These are phyloP conservation scores for Hyphopichia wangnamkhiaoensis DNA, from an alignment of 1,139 yeast species.

Conservation along the genomic window DNA sequence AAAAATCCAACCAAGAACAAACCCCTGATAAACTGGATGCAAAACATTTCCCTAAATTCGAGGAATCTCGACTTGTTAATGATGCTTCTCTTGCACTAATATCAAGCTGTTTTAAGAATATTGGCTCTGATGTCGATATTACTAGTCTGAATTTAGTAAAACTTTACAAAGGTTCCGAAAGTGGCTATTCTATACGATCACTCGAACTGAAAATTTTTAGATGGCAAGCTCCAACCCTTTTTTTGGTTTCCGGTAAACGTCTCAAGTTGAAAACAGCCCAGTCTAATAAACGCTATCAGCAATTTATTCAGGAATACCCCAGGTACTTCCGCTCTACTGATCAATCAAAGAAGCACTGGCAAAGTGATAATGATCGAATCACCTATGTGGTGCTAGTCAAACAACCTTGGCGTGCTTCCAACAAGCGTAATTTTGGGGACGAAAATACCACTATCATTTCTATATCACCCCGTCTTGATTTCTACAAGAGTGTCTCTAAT, in stretches of 20 bases:
- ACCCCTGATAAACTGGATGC: background rate
- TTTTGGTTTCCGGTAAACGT: constrained; percentile 67
- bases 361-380: constrained; percentile 40
- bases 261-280: constrained; percentile 40
- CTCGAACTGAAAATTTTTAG: constrained; percentile 82
- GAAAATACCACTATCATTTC: constrained; percentile 56
- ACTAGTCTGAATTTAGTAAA: constrained; percentile 51
- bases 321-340: constrained; percentile 38
- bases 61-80: constrained; percentile 42
- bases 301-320: constrained; percentile 56
- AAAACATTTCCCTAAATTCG: constrained; percentile 15
- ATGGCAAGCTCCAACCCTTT: constrained; percentile 85
- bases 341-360: constrained; percentile 33
- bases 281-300: constrained; percentile 49
- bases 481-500: constrained; percentile 42
- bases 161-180: constrained; percentile 69
- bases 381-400: constrained; percentile 63
- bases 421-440: constrained; percentile 74
- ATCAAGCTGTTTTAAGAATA: constrained; percentile 28
- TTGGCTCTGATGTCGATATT: constrained; percentile 21
- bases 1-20: background rate
- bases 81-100: constrained; percentile 43
- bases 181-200: constrained; percentile 86
- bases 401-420: constrained; percentile 77
- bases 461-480: constrained; percentile 64